Conservation (phyloP, 441 rosid genomes). For the Pelargonium australe region DNA sequence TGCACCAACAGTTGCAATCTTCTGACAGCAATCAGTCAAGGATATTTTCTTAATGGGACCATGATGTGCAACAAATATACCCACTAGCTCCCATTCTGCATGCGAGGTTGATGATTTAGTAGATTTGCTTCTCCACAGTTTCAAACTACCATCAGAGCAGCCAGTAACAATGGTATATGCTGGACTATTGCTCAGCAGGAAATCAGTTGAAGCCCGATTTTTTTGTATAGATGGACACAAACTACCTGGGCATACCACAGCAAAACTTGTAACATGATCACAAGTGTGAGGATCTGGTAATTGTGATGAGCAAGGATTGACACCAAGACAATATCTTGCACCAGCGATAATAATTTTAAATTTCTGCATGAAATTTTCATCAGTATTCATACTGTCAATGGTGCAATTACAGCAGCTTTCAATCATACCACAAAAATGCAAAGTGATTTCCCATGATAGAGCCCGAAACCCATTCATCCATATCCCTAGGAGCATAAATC, state of each 20-base stretch:
- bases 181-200: constrained; percentile 29
- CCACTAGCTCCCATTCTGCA: constrained; percentile 70
- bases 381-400: constrained; percentile 36
- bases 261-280: constrained; percentile 62
- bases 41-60: constrained; percentile 52
- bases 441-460: constrained; percentile 62
- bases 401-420: constrained; percentile 43
- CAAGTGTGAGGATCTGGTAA: constrained; percentile 56
- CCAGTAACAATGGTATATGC: constrained; percentile 84
- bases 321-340: constrained; percentile 45
- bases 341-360: constrained; percentile 45
- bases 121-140: constrained; percentile 66
- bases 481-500: constrained; percentile 65
- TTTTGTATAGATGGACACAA: constrained; percentile 30
- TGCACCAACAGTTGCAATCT: constrained; percentile 58
- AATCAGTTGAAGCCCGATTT: constrained; percentile 28
- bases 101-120: constrained; percentile 31
- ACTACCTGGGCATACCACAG: constrained; percentile 49
- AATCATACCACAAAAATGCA: constrained; percentile 44
- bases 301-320: constrained; percentile 54
- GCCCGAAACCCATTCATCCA: constrained; percentile 66
- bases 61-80: constrained; percentile 52
- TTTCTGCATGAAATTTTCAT: constrained; percentile 30
- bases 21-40: constrained; percentile 60
- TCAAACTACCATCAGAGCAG: constrained; percentile 70